Evolutionary conservation across 2,329 filamentous ascomycete species (phyloP), one percentile per base, ranked within the genome.

Genomic region (Dissoconium aciculare): DNA sequence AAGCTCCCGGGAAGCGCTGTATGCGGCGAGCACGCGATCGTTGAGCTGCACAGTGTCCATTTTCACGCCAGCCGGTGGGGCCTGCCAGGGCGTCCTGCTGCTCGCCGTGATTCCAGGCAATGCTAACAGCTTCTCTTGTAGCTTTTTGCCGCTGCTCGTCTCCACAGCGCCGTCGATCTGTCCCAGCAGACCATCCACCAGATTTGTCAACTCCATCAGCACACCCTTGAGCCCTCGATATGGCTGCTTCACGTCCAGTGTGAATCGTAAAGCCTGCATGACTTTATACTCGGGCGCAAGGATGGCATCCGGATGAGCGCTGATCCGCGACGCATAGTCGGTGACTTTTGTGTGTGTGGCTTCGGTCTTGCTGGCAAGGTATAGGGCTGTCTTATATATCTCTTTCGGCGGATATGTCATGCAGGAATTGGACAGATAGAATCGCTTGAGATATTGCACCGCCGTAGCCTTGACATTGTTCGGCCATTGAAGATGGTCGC

Each of bases 401-500:
- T 83, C 76, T 39, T 81, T 79, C 0, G 85, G 87, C 39, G 87
- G 81, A 53, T 98, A 95, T 16, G 85, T 93, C 81, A 95, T 93
- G 49, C 85, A 73, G 24, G 81, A 91, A 58, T 95, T 93, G 49
- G 80, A 87, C 21, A 93, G 69, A 61, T 95, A 98, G 66, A 98
- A 95, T 35, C 89, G 79, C 33, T 82, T 79, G 37, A 98, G 69
- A 53, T 91, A 94, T 50, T 91, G 74, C 38, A 87, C 79, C 3
- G 83, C 82, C 5, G 85, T 93, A 15, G 78, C 69, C 44, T 71
- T 69, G 14, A 77, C 69, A 35, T 67, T 66, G 17, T 65, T 68
- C 8, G 68, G 69, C 38, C 74, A 64, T 31, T 67, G 64, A 47
- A 76, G 69, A 43, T 69, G 66, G 34, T 71, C 65, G 2, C 67